Evolutionary conservation across 768 basidiomycete species (phyloP).

Genomic region (Xanthoconium purpureum): DNA sequence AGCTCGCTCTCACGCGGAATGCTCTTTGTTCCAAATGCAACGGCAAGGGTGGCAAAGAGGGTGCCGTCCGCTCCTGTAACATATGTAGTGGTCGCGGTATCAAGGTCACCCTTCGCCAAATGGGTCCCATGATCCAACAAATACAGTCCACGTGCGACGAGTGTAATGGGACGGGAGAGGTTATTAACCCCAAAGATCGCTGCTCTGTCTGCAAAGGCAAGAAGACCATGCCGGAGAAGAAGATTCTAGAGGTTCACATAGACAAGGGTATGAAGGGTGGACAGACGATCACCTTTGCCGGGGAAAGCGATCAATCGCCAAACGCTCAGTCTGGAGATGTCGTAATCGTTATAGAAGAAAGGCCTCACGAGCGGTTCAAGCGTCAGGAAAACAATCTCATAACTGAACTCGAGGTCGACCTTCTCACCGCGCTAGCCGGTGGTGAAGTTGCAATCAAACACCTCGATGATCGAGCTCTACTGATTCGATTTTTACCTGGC

Average conservation of each 20-base stretch:
- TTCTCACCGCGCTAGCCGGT: conserved; percentile 90
- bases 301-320: conserved; percentile 92
- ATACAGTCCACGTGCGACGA: conserved; percentile 94
- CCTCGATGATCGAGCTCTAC: conserved; percentile 85
- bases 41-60: conserved; percentile 97
- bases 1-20: conserved; percentile 94
- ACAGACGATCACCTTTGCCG: conserved; percentile 82
- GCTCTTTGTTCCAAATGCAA: conserved; percentile 91
- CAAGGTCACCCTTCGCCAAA: conserved; percentile 88
- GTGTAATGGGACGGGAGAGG: conserved; percentile 90
- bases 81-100: conserved; percentile 87
- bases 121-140: conserved; percentile 99
- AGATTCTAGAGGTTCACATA: conserved; percentile 95
- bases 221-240: conserved; percentile 92
- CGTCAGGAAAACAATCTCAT: conserved; percentile 86
- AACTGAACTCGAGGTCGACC: conserved; percentile 85
- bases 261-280: conserved; percentile 98
- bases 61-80: conserved; percentile 78
- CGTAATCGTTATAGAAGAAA: conserved; percentile 91
- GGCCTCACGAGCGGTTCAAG: conserved; percentile 83
- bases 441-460: conserved; percentile 89
- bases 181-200: conserved; percentile 90
- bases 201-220: conserved; percentile 94
- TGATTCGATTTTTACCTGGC: conserved; percentile 82
- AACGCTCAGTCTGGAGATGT: conserved; percentile 90